Evolutionary conservation across 2,329 filamentous ascomycete species (phyloP), one percentile per base, ranked within the genome.

Genomic region (Samsoniella hepiali): DNA sequence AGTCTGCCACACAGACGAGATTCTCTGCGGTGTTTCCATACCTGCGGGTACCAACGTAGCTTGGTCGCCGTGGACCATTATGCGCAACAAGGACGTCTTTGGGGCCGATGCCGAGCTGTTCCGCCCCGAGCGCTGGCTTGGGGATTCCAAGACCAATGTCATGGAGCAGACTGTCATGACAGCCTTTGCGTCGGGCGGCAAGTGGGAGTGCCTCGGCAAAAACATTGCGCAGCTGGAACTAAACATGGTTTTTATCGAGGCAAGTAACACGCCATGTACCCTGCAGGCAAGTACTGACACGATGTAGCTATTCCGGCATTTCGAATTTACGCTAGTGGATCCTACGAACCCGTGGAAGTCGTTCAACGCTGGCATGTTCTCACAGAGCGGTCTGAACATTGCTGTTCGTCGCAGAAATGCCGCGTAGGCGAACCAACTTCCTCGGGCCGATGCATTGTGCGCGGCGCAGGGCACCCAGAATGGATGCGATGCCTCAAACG

Each of bases 241-340:
- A 31, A 70, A 71, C 53, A 66, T 64, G 65, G 64, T 70, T 15
- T 67, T 75, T 29, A 74, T 77, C 58, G 77, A 79, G 69, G 71
- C 76, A 29, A 49, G 62, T 40, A 34, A 17, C 47, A 50, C 50
- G 22, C 17, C 32, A 7, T 34, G 9, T 8, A 34, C 22, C 8
- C 8, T 13, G 22, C 15, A 29, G 6, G 15, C 11, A 11, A 22
- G 32, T 5, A 36, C 32, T 62, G 11, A 38, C 42, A 17, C n/a
- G 0, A 2, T 17, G 1, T 56, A 69, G 68, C 62, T 69, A 22
- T 62, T 69, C 10, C 64, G 68, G 3, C 64, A 63, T 3, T 67
- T 66, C 3, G 67, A 69, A 2, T 50, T 69, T 8, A 62, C 50
- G 29, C 64, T 66, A 5, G 67, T 65, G n/a, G 56, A 69, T 38